Percentiles rank a stretch among this genome's conserved stretches.
phyloP scores from a whole-genome alignment of 1,139 yeast genomes.

The Debaryomyces subglobosus region DNA sequence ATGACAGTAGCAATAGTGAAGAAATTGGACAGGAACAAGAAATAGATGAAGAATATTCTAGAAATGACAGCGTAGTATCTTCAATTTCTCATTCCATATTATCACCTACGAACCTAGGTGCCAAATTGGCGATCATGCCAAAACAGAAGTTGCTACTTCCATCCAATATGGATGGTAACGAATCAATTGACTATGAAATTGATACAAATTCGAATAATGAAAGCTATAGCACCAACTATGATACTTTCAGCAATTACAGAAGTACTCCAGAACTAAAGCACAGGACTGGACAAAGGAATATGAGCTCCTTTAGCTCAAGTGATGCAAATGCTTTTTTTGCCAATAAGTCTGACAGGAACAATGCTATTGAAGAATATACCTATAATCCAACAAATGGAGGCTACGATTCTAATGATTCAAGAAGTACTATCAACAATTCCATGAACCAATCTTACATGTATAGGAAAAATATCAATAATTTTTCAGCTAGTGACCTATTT shows the following conservation, averaged over 20 bases:
- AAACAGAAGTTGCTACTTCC: conserved; percentile 30
- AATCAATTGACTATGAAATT: conserved; percentile 25
- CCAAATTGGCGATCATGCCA: conserved; percentile 35
- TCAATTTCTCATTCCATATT: conserved; percentile 23
- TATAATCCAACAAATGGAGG: conserved; percentile 24
- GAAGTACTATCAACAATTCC: conserved; percentile 9
- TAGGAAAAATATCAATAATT: conserved; percentile 13
- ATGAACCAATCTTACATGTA: conserved; percentile 22
- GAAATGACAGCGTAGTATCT: conserved; percentile 21
- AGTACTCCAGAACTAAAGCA: conserved; percentile 8
- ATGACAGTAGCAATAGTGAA: conserved; percentile 10
- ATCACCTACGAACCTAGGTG: conserved; percentile 45
- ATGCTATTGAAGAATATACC: conserved; percentile 23
- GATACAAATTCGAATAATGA: conserved; percentile 20
- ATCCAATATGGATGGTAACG: conserved; percentile 10
- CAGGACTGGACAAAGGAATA: conserved; percentile 13
- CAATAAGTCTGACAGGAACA: conserved; percentile 11
- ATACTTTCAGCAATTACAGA: conserved; percentile 1
- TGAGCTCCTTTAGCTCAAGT: conserved; percentile 25
- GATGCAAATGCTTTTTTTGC: conserved; percentile 21
- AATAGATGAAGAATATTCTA: conserved; percentile 14
- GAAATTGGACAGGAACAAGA: conserved; percentile 12
- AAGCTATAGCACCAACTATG: conserved; percentile 5
- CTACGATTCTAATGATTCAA: conserved; percentile 18
- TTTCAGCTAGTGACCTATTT: conserved; percentile 2